phyloP scores from a whole-genome alignment of 2,329 filamentous ascomycete species.

The Camillea tinctor region DNA sequence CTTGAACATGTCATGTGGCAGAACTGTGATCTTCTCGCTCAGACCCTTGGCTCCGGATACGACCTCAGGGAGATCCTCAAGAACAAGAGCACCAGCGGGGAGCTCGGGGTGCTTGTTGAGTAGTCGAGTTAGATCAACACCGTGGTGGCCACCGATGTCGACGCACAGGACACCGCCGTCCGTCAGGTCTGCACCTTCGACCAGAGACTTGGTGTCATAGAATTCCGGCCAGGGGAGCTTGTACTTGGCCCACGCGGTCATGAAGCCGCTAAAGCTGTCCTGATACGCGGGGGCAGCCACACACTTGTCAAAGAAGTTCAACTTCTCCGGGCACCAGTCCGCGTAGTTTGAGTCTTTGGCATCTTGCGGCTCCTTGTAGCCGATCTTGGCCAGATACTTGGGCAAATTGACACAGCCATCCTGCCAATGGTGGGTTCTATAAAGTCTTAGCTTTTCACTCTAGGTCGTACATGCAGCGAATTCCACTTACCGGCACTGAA shows the following conservation, averaged over 20 bases:
- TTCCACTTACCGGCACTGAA: conserved; percentile 17
- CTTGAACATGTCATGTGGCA: conserved; percentile 34
- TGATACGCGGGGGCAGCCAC: conserved; percentile 16
- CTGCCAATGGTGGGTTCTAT: conserved; percentile 15
- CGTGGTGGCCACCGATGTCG: conserved; percentile 41
- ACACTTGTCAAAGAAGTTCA: conserved; percentile 25
- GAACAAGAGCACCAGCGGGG: conserved; percentile 32
- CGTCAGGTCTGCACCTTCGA: conserved; percentile 23
- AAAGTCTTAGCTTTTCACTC: neutral
- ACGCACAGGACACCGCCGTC: conserved; percentile 35
- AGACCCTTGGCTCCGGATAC: conserved; percentile 12
- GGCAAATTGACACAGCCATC: conserved; percentile 14
- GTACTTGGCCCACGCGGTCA: conserved; percentile 19
- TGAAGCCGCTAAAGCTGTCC: conserved; percentile 25
- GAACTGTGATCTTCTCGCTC: conserved; percentile 24
- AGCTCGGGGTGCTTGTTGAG: conserved; percentile 31
- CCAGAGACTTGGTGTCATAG: conserved; percentile 24
- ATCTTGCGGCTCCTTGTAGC: conserved; percentile 23
- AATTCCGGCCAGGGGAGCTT: conserved; percentile 27
- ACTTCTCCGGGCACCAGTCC: conserved; percentile 16
- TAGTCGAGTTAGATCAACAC: conserved; percentile 36
- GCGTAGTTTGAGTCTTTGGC: conserved; percentile 17
- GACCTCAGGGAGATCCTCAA: conserved; percentile 39
- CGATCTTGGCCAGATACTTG: conserved; percentile 21
- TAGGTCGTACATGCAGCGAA: neutral